Evolutionary conservation across 805 yeast genomes (phyloP).

Genomic region (Cyberlindnera meyerae): DNA sequence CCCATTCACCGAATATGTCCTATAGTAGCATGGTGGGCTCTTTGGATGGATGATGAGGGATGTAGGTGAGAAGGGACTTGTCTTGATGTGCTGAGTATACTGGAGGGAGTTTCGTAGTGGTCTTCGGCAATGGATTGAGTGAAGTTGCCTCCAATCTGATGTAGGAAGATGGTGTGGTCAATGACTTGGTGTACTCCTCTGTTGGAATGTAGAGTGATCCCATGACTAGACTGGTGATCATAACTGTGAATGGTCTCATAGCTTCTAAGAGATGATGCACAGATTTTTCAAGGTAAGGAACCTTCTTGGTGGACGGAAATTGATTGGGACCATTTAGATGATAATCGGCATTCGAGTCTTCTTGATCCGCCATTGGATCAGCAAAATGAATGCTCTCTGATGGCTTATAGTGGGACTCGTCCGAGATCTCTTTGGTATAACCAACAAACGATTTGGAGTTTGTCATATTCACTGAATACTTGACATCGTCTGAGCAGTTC

Average conservation of each 20-base stretch:
- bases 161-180: slow-evolving; percentile 10
- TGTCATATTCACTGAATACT: slow-evolving; percentile 34
- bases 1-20: slow-evolving; percentile 44
- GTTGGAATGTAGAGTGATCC: slow-evolving; percentile 48
- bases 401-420: slow-evolving; percentile 28
- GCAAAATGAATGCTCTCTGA: slow-evolving; percentile 41
- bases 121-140: slow-evolving; percentile 30
- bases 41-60: slow-evolving; percentile 48
- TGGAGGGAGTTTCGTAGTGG: slow-evolving; percentile 9
- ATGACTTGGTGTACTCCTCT: background rate
- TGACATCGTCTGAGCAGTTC: slow-evolving; percentile 29
- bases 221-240: slow-evolving; percentile 42
- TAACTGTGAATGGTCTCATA: slow-evolving; percentile 40
- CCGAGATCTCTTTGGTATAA: slow-evolving; percentile 37
- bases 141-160: slow-evolving; percentile 34
- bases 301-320: slow-evolving; percentile 33
- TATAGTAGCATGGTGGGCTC: slow-evolving; percentile 42
- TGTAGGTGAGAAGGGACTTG: slow-evolving; percentile 53
- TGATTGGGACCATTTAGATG: slow-evolving; percentile 42
- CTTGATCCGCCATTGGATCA: no score
- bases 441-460: slow-evolving; percentile 42
- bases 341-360: no score
- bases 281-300: slow-evolving; percentile 32
- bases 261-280: slow-evolving; percentile 34
- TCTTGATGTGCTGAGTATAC: slow-evolving; percentile 28